A percentile compares a stretch with the other conserved stretches of the same genome.
These are phyloP conservation scores for Phoenix roebelenii DNA, from an alignment of 176 grass and related monocot species.

Conservation along the genomic window DNA sequence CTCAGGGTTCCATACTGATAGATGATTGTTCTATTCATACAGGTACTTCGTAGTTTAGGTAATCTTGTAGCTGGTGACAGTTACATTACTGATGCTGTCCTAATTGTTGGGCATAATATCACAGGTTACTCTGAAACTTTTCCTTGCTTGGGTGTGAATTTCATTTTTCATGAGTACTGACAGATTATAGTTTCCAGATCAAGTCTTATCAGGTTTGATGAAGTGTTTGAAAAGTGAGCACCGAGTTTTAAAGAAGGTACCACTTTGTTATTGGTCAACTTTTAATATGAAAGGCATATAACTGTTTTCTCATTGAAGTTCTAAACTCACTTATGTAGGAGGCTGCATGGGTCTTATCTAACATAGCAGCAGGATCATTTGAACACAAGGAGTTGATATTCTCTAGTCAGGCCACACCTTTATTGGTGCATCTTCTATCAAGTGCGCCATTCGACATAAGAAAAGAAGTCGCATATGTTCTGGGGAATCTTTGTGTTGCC, in stretches of 20 bases:
- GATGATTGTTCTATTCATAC: constrained; percentile 25
- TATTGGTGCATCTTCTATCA: constrained; percentile 50
- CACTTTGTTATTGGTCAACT: neutral
- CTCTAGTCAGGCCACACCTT: constrained; percentile 44
- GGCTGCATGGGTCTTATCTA: constrained; percentile 84
- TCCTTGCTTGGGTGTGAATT: neutral
- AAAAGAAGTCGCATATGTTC: constrained; percentile 79
- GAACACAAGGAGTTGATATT: constrained; percentile 85
- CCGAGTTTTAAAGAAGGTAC: constrained; percentile 89
- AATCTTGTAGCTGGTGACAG: constrained; percentile 77
- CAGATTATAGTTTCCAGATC: constrained; percentile 41
- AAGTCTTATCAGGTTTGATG: constrained; percentile 69
- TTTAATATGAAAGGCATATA: neutral
- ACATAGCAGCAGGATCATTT: constrained; percentile 69
- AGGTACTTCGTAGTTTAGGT: constrained; percentile 90
- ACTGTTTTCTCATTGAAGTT: constrained; percentile 11
- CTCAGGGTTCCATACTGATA: constrained; percentile 1
- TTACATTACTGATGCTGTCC: constrained; percentile 66
- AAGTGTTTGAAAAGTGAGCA: constrained; percentile 92
- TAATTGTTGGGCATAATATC: constrained; percentile 60
- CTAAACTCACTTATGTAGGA: constrained; percentile 40
- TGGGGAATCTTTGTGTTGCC: constrained; percentile 78
- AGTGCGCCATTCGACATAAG: constrained; percentile 73
- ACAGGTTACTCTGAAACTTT: constrained; percentile 45
- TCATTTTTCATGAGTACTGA: constrained; percentile 21